phyloP scores from a whole-genome alignment of 768 basidiomycete genomes.

The Boletus bicolor region DNA sequence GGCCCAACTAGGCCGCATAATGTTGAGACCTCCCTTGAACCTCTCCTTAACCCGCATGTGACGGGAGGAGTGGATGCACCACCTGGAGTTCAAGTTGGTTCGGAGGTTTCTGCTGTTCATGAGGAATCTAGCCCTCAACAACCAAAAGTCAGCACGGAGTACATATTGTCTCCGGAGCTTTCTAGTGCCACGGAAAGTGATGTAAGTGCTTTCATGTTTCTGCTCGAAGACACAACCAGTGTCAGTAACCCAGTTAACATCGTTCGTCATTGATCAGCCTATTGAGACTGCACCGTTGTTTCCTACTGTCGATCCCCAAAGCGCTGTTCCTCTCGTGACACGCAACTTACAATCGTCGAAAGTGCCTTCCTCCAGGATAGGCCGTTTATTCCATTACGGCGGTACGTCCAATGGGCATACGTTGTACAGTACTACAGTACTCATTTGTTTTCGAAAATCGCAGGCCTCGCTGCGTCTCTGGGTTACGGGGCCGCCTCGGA shows the following conservation, averaged over 20 bases:
- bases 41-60: too few species aligned
- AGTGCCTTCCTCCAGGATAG: conserved; percentile 87
- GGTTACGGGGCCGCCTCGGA: conserved; percentile 89
- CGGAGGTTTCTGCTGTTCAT: neutral
- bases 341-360: conserved; percentile 73
- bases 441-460: neutral
- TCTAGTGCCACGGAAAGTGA: neutral
- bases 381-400: conserved; percentile 91
- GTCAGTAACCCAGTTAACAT: neutral
- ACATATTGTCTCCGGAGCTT: neutral
- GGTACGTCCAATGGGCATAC: conserved; percentile 42
- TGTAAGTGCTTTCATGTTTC: conserved; percentile 4
- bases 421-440: conserved; percentile 23
- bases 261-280: conserved; percentile 3
- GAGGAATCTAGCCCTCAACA: neutral
- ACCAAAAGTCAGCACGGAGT: too few species aligned
- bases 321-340: neutral
- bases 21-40: neutral
- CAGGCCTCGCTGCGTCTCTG: conserved; percentile 88
- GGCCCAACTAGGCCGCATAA: neutral
- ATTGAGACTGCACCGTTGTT: neutral
- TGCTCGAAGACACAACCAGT: neutral
- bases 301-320: neutral
- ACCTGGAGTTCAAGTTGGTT: neutral
- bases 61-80: neutral